These are phyloP conservation scores for Hemerocallis citrina DNA, from an alignment of 106 monocot genomes.

Conservation along the genomic window DNA sequence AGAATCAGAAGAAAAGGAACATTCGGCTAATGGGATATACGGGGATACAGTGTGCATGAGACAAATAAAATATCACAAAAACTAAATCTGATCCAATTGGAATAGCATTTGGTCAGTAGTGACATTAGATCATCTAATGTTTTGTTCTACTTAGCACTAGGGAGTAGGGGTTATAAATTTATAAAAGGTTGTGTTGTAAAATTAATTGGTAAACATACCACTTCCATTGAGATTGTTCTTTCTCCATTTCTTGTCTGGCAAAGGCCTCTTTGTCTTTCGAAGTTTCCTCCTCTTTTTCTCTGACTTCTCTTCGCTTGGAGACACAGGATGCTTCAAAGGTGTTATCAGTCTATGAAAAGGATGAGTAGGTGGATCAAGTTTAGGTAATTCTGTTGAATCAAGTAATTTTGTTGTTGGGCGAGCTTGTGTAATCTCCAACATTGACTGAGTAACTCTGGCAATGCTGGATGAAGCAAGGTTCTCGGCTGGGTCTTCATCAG, in stretches of 20 bases:
- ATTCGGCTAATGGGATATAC: too few species aligned
- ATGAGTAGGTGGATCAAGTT: conserved; percentile 61
- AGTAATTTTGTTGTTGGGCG: conserved; percentile 81
- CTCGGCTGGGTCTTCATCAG: conserved; percentile 24
- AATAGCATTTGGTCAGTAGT: too few species aligned
- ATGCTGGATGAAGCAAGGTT: conserved; percentile 64
- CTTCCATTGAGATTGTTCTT: conserved; percentile 18
- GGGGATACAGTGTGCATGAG: too few species aligned
- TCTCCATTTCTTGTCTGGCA: conserved; percentile 82
- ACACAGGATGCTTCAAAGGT: conserved; percentile 34
- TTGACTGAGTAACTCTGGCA: conserved; percentile 53
- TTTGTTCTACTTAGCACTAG: background rate
- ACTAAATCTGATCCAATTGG: too few species aligned
- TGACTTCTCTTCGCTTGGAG: conserved; percentile 22
- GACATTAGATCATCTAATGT: background rate
- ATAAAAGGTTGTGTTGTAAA: background rate
- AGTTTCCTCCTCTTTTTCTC: conserved; percentile 38
- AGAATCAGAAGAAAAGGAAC: too few species aligned
- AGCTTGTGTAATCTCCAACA: conserved; percentile 52
- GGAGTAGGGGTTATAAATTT: too few species aligned
- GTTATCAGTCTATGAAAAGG: conserved; percentile 71
- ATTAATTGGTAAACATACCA: conserved; percentile 22
- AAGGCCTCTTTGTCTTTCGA: conserved; percentile 51
- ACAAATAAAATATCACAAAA: too few species aligned
- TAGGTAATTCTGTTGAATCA: conserved; percentile 55